phyloP scores from a whole-genome alignment of 202 grass and related monocot genomes.

The Dendrocalamus latiflorus region DNA sequence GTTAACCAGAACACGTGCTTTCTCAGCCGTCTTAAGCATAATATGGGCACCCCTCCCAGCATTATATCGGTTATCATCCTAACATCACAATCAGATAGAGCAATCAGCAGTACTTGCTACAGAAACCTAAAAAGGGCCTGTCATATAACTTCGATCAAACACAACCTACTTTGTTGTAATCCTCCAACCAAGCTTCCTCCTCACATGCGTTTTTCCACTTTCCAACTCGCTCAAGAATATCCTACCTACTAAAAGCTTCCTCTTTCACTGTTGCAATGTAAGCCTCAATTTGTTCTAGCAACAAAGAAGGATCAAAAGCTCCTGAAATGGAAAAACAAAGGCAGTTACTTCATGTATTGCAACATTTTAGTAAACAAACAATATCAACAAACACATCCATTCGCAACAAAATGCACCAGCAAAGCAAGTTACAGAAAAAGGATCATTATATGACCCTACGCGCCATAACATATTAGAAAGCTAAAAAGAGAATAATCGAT shows the following conservation, averaged over 20 bases:
- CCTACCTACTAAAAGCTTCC: conserved; percentile 64
- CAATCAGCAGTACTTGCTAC: neutral
- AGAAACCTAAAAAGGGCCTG: neutral
- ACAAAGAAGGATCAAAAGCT: conserved; percentile 49
- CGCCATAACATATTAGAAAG: neutral
- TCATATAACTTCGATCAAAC: conserved; percentile 23
- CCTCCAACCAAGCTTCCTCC: conserved; percentile 60
- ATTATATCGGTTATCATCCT: conserved; percentile 74
- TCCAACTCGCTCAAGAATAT: conserved; percentile 70
- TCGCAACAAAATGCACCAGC: neutral
- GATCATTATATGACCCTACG: neutral
- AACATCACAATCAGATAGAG: neutral
- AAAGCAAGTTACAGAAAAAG: neutral
- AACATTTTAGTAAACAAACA: conserved; percentile 3
- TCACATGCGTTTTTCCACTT: conserved; percentile 61
- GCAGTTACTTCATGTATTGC: neutral
- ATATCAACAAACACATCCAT: neutral
- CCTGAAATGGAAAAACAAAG: conserved; percentile 34
- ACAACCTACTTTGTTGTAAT: conserved; percentile 62
- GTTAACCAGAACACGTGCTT: conserved; percentile 61
- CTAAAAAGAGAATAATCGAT: neutral
- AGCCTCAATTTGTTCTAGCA: conserved; percentile 64
- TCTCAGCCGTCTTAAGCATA: conserved; percentile 63
- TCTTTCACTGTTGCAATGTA: conserved; percentile 63
- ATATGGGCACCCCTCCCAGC: conserved; percentile 60